These are phyloP conservation scores for Conticribra weissflogii DNA, from an alignment of 108 stramenopile genomes.

Conservation along the genomic window DNA sequence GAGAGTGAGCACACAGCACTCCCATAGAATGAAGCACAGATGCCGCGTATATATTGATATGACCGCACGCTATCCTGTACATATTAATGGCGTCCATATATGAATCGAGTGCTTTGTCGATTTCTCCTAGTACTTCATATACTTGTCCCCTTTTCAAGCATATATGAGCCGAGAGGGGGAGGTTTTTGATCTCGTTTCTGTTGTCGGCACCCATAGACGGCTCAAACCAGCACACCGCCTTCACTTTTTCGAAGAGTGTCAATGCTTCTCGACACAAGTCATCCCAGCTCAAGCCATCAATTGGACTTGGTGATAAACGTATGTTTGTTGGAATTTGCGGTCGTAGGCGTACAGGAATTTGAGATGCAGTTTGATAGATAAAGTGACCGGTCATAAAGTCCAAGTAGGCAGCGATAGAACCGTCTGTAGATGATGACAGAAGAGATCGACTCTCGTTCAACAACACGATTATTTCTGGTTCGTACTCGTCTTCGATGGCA, in stretches of 20 bases:
- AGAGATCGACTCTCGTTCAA: conserved; percentile 34
- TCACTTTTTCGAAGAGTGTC: conserved; percentile 35
- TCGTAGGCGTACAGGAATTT: conserved; percentile 31
- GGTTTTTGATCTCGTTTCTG: conserved; percentile 36
- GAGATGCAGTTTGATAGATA: conserved; percentile 17
- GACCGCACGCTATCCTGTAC: conserved; percentile 37
- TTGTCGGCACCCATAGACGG: conserved; percentile 9
- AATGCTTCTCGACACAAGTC: conserved; percentile 27
- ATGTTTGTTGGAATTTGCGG: conserved; percentile 27
- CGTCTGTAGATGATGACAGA: conserved; percentile 25
- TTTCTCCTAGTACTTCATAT: conserved; percentile 29
- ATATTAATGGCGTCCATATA: conserved; percentile 38
- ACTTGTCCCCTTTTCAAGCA: conserved; percentile 39
- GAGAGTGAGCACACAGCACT: conserved; percentile 18
- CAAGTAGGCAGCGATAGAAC: conserved; percentile 36
- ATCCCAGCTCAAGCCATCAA: conserved; percentile 22
- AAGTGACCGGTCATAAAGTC: conserved; percentile 32
- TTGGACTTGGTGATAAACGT: conserved; percentile 12
- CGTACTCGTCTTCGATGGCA: conserved; percentile 10
- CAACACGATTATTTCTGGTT: conserved; percentile 23
- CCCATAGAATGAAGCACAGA: conserved; percentile 49
- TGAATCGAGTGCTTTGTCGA: conserved; percentile 31
- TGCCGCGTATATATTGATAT: conserved; percentile 39
- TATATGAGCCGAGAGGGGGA: conserved; percentile 42
- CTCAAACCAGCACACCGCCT: conserved; percentile 47